Evolutionary conservation across 2,329 filamentous ascomycete species (phyloP).

Genomic region (Pseudofabraea citricarpa): DNA sequence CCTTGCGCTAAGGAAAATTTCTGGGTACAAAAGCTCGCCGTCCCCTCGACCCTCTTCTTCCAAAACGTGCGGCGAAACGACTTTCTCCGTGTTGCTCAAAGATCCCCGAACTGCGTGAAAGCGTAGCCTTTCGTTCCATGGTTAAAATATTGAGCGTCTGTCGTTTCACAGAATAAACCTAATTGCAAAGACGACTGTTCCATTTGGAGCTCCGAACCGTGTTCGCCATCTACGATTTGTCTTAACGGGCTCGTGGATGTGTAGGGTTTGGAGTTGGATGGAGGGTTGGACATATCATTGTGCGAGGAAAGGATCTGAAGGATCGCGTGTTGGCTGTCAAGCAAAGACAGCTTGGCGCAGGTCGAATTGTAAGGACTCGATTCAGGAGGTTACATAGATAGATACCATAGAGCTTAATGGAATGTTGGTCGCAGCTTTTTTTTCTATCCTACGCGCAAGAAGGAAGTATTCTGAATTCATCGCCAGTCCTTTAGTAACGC

Average conservation of each 20-base stretch:
- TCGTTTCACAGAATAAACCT: conserved; percentile 38
- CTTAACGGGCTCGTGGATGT: conserved; percentile 21
- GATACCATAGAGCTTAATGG: neutral
- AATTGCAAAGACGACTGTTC: conserved; percentile 68
- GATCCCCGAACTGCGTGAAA: conserved; percentile 13
- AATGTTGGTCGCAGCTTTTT: neutral
- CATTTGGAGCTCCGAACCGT: conserved; percentile 38
- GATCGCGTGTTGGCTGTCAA: too few species aligned
- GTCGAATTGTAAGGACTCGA: neutral
- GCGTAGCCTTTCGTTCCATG: conserved; percentile 5
- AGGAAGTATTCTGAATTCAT: conserved; percentile 8
- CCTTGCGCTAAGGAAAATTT: conserved; percentile 1
- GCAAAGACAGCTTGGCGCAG: neutral
- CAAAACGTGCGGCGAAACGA: conserved; percentile 27
- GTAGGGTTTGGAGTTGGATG: conserved; percentile 25
- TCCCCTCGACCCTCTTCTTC: conserved; percentile 9
- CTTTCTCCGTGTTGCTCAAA: conserved; percentile 29
- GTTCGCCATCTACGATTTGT: conserved; percentile 25
- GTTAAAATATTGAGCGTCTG: conserved; percentile 26
- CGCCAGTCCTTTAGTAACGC: conserved; percentile 8
- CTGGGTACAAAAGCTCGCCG: neutral
- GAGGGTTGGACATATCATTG: conserved; percentile 51
- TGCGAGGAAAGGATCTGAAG: neutral
- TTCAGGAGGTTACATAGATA: neutral
- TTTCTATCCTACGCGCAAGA: neutral